Conservation (phyloP, 129 eudicot genomes). For the Oenanthe sinensis region DNA sequence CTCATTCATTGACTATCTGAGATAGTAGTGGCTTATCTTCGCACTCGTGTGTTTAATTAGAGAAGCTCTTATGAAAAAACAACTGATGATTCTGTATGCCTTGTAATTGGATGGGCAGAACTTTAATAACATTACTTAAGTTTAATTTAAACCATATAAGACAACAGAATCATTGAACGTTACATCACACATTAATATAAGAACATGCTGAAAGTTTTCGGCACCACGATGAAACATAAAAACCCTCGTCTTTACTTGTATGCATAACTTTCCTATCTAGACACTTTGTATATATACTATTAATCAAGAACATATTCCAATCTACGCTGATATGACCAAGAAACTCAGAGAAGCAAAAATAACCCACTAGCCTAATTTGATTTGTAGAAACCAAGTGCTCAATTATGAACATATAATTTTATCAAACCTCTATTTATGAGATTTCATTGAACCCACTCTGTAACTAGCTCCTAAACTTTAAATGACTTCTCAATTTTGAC, state of each 20-base stretch:
- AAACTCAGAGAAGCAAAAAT: too few relatives aligned
- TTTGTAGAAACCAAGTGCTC: neutral
- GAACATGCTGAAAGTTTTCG: neutral
- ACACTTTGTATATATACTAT: too few relatives aligned
- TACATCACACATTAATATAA: too few relatives aligned
- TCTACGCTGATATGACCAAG: too few relatives aligned
- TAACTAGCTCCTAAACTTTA: neutral
- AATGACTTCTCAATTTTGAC: too few relatives aligned
- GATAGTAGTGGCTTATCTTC: neutral
- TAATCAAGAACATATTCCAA: too few relatives aligned
- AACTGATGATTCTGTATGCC: neutral
- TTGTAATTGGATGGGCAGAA: neutral
- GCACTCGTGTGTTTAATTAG: neutral
- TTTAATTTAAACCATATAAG: too few relatives aligned
- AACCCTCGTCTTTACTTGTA: too few relatives aligned
- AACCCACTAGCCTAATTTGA: too few relatives aligned
- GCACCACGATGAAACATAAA: neutral
- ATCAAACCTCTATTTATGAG: neutral
- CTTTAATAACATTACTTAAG: neutral
- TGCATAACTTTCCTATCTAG: too few relatives aligned
- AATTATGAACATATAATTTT: too few relatives aligned
- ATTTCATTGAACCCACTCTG: neutral
- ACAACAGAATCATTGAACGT: neutral
- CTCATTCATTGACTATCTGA: neutral
- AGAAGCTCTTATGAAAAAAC: neutral